Conservation (phyloP, 2,329 filamentous ascomycete genomes). For the Berkeleyomyces rouxiae region DNA sequence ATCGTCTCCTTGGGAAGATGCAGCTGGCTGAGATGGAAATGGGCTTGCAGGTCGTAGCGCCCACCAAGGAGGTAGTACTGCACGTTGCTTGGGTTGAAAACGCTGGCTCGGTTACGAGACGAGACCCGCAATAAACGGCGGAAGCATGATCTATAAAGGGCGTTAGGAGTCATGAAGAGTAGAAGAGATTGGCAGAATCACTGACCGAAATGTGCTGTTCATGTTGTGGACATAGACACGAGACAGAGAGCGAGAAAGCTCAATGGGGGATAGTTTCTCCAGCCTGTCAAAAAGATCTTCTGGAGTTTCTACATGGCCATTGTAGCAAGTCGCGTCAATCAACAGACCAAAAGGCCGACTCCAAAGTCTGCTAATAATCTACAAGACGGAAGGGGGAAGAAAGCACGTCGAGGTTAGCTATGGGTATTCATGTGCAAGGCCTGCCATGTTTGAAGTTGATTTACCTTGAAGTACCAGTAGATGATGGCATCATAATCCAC, state of each 20-base stretch:
- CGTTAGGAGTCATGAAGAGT: neutral
- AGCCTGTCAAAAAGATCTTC: conserved; percentile 49
- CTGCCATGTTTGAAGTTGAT: conserved; percentile 10
- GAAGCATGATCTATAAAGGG: conserved; percentile 38
- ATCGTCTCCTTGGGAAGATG: conserved; percentile 55
- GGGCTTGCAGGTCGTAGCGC: conserved; percentile 45
- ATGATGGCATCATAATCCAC: conserved; percentile 50
- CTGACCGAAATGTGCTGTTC: conserved; percentile 50
- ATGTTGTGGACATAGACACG: conserved; percentile 57
- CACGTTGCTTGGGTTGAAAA: conserved; percentile 47
- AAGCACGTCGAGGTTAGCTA: neutral
- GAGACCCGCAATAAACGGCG: conserved; percentile 45
- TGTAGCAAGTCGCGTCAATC: conserved; percentile 54
- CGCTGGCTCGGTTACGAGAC: conserved; percentile 40
- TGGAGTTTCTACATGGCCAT: conserved; percentile 47
- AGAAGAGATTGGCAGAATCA: neutral
- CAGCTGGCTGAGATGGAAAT: conserved; percentile 50
- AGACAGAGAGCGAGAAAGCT: conserved; percentile 41
- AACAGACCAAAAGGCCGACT: conserved; percentile 51
- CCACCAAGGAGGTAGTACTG: conserved; percentile 51
- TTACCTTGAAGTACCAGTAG: conserved; percentile 50
- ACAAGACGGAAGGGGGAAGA: neutral
- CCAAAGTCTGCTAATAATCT: conserved; percentile 55
- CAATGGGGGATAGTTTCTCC: conserved; percentile 44
- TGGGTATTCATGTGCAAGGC: neutral